These are phyloP conservation scores for Lagerstroemia speciosa DNA, from an alignment of 345 rosid species.

Conservation along the genomic window DNA sequence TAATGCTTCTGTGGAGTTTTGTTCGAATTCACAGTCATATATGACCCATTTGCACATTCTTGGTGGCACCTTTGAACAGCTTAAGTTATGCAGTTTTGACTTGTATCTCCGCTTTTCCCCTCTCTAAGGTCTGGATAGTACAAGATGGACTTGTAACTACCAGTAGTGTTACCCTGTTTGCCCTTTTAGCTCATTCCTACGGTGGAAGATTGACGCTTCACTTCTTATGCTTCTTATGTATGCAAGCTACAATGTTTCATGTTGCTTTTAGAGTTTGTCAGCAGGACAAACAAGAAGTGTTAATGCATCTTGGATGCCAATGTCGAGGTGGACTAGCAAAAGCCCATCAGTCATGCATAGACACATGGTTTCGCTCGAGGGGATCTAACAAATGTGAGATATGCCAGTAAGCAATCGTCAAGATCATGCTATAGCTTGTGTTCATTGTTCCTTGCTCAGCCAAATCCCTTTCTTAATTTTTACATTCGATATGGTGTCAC, in stretches of 20 bases:
- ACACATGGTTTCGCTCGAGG: conserved; percentile 75
- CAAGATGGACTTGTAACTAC: background rate
- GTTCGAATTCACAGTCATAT: background rate
- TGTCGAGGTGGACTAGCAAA: conserved; percentile 83
- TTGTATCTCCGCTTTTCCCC: background rate
- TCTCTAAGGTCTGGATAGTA: background rate
- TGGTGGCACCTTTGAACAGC: too few relatives aligned
- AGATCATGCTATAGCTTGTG: too few relatives aligned
- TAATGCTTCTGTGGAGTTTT: background rate
- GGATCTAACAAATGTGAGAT: conserved; percentile 89
- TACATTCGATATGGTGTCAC: background rate
- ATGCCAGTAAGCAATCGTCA: conserved; percentile 55
- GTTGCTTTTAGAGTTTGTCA: conserved; percentile 55
- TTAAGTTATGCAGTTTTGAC: too few relatives aligned
- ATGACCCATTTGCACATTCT: background rate
- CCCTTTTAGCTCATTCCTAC: background rate
- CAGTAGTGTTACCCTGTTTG: background rate
- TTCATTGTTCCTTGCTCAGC: background rate
- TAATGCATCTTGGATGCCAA: conserved; percentile 75
- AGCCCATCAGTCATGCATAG: conserved; percentile 75
- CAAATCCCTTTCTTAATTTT: background rate
- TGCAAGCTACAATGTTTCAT: background rate
- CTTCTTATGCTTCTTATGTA: background rate
- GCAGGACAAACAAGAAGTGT: conserved; percentile 72
- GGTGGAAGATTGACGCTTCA: background rate